phyloP scores from a whole-genome alignment of 352 stramenopile species.

The Globisporangium iwayamae region DNA sequence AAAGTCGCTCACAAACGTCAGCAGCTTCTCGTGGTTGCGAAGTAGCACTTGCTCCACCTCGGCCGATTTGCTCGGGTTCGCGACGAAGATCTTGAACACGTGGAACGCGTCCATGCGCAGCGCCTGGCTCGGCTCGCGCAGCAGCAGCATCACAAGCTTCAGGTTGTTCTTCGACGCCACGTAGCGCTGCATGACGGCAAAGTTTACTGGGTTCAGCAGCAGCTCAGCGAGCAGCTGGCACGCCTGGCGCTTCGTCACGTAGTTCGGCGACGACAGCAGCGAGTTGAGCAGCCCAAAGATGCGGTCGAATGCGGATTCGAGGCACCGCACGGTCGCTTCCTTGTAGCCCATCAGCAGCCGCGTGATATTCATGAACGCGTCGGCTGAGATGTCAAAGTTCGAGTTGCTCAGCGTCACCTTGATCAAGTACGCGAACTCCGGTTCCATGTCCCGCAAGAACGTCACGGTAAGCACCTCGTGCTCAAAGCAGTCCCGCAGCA shows the following conservation, averaged over 20 bases:
- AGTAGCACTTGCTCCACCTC: conserved; percentile 73
- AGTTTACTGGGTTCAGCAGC: conserved; percentile 72
- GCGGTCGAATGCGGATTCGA: conserved; percentile 60
- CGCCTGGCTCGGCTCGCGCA: conserved; percentile 71
- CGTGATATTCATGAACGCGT: conserved; percentile 78
- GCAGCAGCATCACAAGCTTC: conserved; percentile 67
- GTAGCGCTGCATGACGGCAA: conserved; percentile 77
- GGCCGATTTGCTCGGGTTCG: conserved; percentile 75
- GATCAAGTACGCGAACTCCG: conserved; percentile 65
- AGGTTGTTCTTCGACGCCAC: conserved; percentile 66
- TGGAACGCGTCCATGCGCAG: conserved; percentile 83
- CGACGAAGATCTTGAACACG: conserved; percentile 89
- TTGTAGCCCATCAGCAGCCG: conserved; percentile 68
- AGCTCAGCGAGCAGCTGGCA: conserved; percentile 71
- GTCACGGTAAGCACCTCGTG: conserved; percentile 51
- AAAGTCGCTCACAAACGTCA: conserved; percentile 75
- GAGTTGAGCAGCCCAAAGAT: conserved; percentile 68
- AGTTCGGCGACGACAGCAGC: conserved; percentile 61
- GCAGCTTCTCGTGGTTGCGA: conserved; percentile 72
- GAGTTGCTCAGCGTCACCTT: conserved; percentile 69
- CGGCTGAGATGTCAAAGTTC: conserved; percentile 84
- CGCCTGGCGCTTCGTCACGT: conserved; percentile 69
- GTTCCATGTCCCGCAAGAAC: conserved; percentile 58
- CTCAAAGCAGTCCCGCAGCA: conserved; percentile 81
- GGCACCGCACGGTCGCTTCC: conserved; percentile 37